Evolutionary conservation across 2,329 filamentous ascomycete genomes (phyloP).

Genomic region (Botrytis porri): DNA sequence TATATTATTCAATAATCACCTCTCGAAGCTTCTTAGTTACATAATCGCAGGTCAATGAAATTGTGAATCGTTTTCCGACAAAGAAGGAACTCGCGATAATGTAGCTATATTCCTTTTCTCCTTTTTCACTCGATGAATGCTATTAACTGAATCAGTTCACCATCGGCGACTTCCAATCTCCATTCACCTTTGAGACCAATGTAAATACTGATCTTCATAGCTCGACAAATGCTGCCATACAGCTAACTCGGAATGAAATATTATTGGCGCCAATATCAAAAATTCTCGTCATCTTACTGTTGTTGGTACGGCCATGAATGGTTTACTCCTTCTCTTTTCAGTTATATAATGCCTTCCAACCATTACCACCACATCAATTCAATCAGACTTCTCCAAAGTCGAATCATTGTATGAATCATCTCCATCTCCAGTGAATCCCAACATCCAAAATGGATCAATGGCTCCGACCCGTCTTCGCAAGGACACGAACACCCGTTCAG

Average conservation of each 20-base stretch:
- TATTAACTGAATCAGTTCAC: background rate
- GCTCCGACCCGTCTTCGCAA: constrained; percentile 33
- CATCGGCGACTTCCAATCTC: background rate
- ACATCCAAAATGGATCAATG: constrained; percentile 31
- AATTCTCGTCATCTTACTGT: background rate
- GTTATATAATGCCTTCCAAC: background rate
- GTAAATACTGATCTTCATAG: background rate
- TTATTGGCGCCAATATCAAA: background rate
- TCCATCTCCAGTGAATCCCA: background rate
- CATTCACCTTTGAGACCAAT: background rate
- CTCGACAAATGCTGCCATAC: background rate
- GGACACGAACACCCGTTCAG: constrained; percentile 26
- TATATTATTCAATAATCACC: constrained; percentile 9
- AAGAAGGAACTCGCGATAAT: background rate
- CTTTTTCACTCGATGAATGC: background rate
- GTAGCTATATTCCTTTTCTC: background rate
- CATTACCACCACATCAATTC: background rate
- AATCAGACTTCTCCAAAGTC: background rate
- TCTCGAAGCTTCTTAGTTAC: background rate
- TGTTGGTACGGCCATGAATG: background rate
- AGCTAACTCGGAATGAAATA: background rate
- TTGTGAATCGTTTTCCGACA: background rate
- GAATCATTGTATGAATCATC: background rate
- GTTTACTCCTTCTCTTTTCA: constrained; percentile 4
- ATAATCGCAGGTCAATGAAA: background rate